These are phyloP conservation scores for Beta vulgaris DNA, from an alignment of 148 eudicot genomes.

Conservation along the genomic window DNA sequence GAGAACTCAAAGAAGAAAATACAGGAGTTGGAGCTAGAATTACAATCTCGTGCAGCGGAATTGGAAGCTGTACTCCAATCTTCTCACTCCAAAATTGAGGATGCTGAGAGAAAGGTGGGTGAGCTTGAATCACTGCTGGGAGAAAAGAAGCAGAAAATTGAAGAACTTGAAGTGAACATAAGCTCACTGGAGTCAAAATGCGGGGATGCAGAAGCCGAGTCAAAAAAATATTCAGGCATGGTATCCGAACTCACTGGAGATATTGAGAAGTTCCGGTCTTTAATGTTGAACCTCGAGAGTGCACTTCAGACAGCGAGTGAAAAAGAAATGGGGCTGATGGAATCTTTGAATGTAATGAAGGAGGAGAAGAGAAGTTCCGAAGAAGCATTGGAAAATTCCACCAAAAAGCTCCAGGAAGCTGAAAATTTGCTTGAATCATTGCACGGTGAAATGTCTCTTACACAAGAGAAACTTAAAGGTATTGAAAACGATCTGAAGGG, in stretches of 20 bases:
- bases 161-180: slow-evolving; percentile 69
- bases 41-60: slow-evolving; percentile 42
- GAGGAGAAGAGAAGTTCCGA: slow-evolving; percentile 58
- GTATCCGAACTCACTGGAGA: slow-evolving; percentile 49
- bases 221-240: slow-evolving; percentile 43
- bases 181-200: slow-evolving; percentile 49
- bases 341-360: slow-evolving; percentile 36
- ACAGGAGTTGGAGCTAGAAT: slow-evolving; percentile 58
- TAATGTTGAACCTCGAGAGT: slow-evolving; percentile 48
- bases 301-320: slow-evolving; percentile 46
- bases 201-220: slow-evolving; percentile 50
- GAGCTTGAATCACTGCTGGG: slow-evolving; percentile 60
- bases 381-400: slow-evolving; percentile 41
- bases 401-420: slow-evolving; percentile 54
- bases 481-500: slow-evolving; percentile 61
- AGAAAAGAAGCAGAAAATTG: slow-evolving; percentile 55
- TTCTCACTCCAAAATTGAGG: slow-evolving; percentile 60
- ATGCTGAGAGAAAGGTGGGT: slow-evolving; percentile 50
- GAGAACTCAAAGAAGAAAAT: slow-evolving; percentile 77
- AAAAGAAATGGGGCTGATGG: slow-evolving; percentile 53
- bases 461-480: slow-evolving; percentile 54
- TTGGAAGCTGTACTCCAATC: slow-evolving; percentile 57
- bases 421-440: slow-evolving; percentile 56
- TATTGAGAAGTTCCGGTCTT: slow-evolving; percentile 49
- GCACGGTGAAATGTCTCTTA: slow-evolving; percentile 44